Conservation (phyloP, 1,284 basidiomycete species). For the Pterulicium gracile region DNA sequence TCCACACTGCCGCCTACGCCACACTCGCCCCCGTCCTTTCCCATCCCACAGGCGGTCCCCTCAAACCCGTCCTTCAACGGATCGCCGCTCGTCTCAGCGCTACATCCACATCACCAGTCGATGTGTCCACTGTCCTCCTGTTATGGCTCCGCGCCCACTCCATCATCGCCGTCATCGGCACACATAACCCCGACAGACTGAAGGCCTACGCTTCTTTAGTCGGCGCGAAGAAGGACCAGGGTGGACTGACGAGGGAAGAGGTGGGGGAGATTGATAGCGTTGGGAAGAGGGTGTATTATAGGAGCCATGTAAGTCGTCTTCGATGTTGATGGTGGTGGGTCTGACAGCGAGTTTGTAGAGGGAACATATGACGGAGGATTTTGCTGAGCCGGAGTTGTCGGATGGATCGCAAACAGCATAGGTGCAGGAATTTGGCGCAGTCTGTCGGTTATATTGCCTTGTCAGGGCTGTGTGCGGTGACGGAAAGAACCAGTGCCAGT, state of each 20-base stretch:
- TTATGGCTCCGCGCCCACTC: slow-evolving; percentile 18
- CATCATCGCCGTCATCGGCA: slow-evolving; percentile 24
- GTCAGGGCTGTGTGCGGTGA: no score
- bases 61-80: slow-evolving; percentile 19
- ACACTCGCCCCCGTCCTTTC: slow-evolving; percentile 13
- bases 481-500: no score
- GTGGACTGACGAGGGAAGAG: slow-evolving; percentile 25
- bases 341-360: slow-evolving; percentile 12
- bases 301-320: slow-evolving; percentile 20
- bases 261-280: slow-evolving; percentile 34
- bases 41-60: slow-evolving; percentile 12
- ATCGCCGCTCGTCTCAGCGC: slow-evolving; percentile 17
- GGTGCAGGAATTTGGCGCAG: no score
- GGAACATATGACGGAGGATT: slow-evolving; percentile 23
- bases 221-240: slow-evolving; percentile 19
- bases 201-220: slow-evolving; percentile 28
- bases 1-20: slow-evolving; percentile 12
- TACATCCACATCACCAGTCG: slow-evolving; percentile 8
- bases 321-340: neutral
- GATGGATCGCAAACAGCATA: no score
- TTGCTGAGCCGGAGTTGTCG: slow-evolving; percentile 16
- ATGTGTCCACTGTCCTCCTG: slow-evolving; percentile 23
- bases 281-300: slow-evolving; percentile 35
- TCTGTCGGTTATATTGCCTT: no score
- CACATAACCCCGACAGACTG: slow-evolving; percentile 33